Evolutionary conservation across 202 grass and related monocot genomes (phyloP).

Genomic region (Thinopyrum obtusiflorum): DNA sequence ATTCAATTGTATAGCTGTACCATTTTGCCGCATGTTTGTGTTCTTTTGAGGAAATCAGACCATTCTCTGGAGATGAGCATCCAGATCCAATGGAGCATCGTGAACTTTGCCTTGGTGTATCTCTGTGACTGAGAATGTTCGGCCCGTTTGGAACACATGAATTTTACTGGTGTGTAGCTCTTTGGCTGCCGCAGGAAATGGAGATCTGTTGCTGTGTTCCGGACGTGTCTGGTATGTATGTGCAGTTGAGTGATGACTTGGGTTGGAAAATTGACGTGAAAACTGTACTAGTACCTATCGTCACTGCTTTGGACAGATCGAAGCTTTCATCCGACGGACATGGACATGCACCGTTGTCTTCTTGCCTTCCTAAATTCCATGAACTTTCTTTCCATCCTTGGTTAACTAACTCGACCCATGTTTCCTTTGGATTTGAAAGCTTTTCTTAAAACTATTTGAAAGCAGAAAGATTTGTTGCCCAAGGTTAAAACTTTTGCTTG

Average conservation of each 20-base stretch:
- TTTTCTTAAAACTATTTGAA: no score
- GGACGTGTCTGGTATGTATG: background rate
- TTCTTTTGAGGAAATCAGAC: constrained; percentile 9
- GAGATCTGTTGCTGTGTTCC: background rate
- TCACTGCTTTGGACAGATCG: background rate
- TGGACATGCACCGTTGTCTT: background rate
- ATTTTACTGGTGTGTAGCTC: background rate
- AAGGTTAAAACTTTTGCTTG: no score
- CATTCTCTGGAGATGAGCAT: constrained; percentile 11
- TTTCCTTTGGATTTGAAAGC: no score
- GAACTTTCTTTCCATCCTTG: background rate
- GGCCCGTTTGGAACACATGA: background rate
- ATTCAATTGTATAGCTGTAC: constrained; percentile 38
- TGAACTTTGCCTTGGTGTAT: background rate
- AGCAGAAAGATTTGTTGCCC: no score
- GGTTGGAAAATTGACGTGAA: background rate
- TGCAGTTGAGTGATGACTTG: background rate
- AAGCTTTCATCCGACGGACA: background rate
- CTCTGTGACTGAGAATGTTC: background rate
- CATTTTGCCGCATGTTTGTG: background rate
- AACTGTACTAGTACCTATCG: background rate
- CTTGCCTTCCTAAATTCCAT: background rate
- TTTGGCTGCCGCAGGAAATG: background rate
- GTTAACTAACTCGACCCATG: constrained; percentile 11
- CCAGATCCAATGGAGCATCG: background rate